Evolutionary conservation across 192 early-diverging fungal species (phyloP), one percentile per base, ranked within the genome.

Genomic region (Tieghemiomyces parasiticus): DNA sequence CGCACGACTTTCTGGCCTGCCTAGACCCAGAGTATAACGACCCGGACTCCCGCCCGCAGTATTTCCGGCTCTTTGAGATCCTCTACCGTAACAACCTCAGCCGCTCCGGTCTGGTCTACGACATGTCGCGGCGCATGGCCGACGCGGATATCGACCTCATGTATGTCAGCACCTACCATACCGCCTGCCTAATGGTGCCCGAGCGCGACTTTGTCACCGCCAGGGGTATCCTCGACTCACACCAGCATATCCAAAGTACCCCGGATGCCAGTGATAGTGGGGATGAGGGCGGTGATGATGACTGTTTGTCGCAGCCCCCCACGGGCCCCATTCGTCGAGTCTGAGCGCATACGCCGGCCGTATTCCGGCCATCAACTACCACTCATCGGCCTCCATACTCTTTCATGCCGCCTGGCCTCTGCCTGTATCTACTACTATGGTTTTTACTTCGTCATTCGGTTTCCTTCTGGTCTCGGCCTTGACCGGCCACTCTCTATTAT

Each of bases 91-190:
- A 52, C 30, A 52, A 24, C 30, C 50, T 52, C 24, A 24, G 50
- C 16, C 50, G 50, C 16, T 24, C 30, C 6, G 50, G 50, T 13
- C 30, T 52, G 19, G 50, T 52, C 2, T 52, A 29, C 50, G 50
- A 52, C 26, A 16, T 52, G 50, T 24, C 50, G 1, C 1, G 26
- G 24, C 50, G 19, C 26, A 52, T 52, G 30, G 26, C 16, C 26
- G 26, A 52, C 13, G 26, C 26, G 20, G 2, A 52, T 52, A 8
- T 52, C 16, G 50, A 52, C 20, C 30, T 52, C 24, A 52, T 52
- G 50, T 52, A 52, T 30, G 26, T 52, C 14, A 52, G 20, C 14
- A 52, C 50, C 24, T 52, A 52, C 30, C 50, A 52, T 25, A 52
- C 50, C 26, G 50, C 50, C 24, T 52, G 50, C 30, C 19, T 52